Evolutionary conservation across 129 eudicot species (phyloP).

Genomic region (Ambrosia artemisiifolia): DNA sequence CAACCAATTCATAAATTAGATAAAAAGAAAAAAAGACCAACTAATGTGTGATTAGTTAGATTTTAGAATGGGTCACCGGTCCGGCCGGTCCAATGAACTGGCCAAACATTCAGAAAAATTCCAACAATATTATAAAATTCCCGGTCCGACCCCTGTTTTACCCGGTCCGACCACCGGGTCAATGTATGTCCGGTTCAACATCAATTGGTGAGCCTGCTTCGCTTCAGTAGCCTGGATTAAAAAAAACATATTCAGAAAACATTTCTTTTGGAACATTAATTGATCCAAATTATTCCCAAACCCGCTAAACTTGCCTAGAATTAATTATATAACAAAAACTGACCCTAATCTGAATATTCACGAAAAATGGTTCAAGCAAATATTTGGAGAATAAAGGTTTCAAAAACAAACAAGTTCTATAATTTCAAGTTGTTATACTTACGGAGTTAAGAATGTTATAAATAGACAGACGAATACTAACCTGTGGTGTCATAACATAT

Average conservation of each 20-base stretch:
- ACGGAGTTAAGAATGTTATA: background rate
- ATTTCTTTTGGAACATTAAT: background rate
- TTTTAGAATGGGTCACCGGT: too few species aligned
- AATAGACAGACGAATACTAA: conserved; percentile 20
- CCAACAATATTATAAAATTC: too few species aligned
- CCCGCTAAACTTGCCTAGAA: conserved; percentile 8
- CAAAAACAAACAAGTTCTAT: conserved; percentile 1
- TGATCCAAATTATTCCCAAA: conserved; percentile 13
- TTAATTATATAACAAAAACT: background rate
- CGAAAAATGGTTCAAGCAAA: background rate
- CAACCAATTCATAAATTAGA: too few species aligned
- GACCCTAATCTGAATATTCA: background rate
- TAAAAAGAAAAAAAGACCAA: too few species aligned
- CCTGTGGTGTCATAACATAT: conserved; percentile 43
- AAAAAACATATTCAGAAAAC: background rate
- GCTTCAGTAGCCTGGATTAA: conserved; percentile 40
- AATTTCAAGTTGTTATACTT: background rate
- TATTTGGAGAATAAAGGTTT: background rate
- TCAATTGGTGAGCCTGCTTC: conserved; percentile 68
- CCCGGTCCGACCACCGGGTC: too few species aligned
- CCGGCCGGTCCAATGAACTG: too few species aligned
- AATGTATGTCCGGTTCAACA: conserved; percentile 10
- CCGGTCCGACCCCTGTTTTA: too few species aligned
- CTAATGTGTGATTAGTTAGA: too few species aligned
- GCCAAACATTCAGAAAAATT: too few species aligned